Percentiles rank a stretch among this genome's conserved stretches.
These are phyloP conservation scores for Salix dunnii DNA, from an alignment of 345 rosid species.

Conservation along the genomic window DNA sequence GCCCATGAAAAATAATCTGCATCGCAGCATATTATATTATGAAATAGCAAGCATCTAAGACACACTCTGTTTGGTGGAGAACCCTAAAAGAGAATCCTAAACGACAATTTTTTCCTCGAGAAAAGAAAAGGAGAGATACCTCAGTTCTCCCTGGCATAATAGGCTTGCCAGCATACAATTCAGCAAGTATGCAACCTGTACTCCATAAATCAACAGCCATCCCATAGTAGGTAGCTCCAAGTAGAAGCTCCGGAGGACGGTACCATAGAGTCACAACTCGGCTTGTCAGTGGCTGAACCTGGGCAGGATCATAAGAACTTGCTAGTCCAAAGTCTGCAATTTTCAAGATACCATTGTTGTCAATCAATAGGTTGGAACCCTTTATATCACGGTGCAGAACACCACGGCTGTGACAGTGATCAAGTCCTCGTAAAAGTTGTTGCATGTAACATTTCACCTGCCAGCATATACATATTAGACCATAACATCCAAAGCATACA, in stretches of 20 bases:
- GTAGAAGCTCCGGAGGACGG: constrained; percentile 93
- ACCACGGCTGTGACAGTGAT: constrained; percentile 93
- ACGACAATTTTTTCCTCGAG: background rate
- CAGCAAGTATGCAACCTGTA: constrained; percentile 94
- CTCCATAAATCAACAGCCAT: constrained; percentile 97
- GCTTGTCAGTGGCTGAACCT: constrained; percentile 76
- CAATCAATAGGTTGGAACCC: constrained; percentile 92
- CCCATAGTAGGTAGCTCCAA: constrained; percentile 88
- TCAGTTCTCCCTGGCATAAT: constrained; percentile 99
- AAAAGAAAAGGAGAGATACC: constrained; percentile 37
- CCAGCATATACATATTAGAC: constrained; percentile 8
- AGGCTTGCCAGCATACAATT: constrained; percentile 92
- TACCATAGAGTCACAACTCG: constrained; percentile 99
- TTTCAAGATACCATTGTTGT: constrained; percentile 82
- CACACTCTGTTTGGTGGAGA: background rate
- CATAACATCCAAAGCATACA: background rate
- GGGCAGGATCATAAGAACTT: constrained; percentile 73
- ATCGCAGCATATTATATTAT: background rate
- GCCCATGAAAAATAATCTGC: background rate
- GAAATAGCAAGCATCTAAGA: background rate
- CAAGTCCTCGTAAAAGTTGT: constrained; percentile 81
- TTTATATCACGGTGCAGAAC: constrained; percentile 95
- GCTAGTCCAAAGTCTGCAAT: constrained; percentile 98
- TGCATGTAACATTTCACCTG: constrained; percentile 96
- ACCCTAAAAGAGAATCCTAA: background rate